Evolutionary conservation across 192 early-diverging fungal species (phyloP).

Genomic region (Backusella mclennaniae): DNA sequence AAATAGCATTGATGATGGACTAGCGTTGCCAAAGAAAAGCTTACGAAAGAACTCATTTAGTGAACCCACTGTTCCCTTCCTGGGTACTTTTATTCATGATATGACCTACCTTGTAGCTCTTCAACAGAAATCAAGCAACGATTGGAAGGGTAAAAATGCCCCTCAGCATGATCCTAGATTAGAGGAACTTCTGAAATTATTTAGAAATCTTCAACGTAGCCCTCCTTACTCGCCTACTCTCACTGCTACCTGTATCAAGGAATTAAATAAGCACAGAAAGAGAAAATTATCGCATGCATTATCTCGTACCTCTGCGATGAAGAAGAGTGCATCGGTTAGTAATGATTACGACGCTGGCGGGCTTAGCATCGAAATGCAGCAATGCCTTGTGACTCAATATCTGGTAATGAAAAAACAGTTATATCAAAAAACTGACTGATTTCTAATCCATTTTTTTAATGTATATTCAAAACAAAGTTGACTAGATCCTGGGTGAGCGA

Average conservation of each 20-base stretch:
- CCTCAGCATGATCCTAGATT: slow-evolving; percentile 45
- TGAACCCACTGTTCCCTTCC: slow-evolving; percentile 67
- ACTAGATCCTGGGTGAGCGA: slow-evolving; percentile 67
- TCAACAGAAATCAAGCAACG: background rate
- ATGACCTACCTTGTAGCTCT: slow-evolving; percentile 65
- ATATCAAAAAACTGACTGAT: background rate
- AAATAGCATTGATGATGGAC: slow-evolving; percentile 20
- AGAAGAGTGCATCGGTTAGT: slow-evolving; percentile 29
- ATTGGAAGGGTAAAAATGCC: background rate
- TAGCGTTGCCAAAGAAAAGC: background rate
- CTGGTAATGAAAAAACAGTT: slow-evolving; percentile 40
- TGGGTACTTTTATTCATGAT: slow-evolving; percentile 78
- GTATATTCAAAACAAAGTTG: slow-evolving; percentile 29
- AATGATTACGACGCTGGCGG: slow-evolving; percentile 38
- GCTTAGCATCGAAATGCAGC: slow-evolving; percentile 50
- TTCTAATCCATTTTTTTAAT: background rate
- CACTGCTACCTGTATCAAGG: slow-evolving; percentile 43
- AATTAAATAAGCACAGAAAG: slow-evolving; percentile 43
- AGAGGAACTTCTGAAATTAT: slow-evolving; percentile 54
- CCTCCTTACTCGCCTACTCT: slow-evolving; percentile 50
- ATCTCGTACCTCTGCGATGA: slow-evolving; percentile 42
- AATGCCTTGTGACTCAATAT: slow-evolving; percentile 59
- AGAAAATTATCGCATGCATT: slow-evolving; percentile 45
- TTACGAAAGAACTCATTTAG: slow-evolving; percentile 8
- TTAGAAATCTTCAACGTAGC: slow-evolving; percentile 52